A percentile compares a stretch with the other conserved stretches of the same genome.
phyloP scores from a whole-genome alignment of 768 basidiomycete species.

The Boletales sp. region DNA sequence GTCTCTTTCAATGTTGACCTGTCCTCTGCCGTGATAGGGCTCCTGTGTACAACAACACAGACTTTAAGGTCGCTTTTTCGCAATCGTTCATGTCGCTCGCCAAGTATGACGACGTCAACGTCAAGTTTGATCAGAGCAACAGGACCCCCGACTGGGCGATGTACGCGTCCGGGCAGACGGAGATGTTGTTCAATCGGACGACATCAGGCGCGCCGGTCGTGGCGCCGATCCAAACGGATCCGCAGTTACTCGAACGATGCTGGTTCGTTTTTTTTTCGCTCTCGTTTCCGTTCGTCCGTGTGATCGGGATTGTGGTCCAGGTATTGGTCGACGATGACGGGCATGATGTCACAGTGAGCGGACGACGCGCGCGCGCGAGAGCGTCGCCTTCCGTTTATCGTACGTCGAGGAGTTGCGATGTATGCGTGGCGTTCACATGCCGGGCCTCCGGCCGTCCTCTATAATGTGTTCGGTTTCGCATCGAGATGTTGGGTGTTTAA shows the following conservation, averaged over 20 bases:
- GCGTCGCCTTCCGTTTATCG: too few relatives aligned
- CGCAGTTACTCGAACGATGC: slow-evolving; percentile 2
- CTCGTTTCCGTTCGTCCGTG: neutral
- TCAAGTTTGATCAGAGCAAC: slow-evolving; percentile 9
- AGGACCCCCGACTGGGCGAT: slow-evolving; percentile 15
- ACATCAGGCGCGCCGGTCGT: slow-evolving; percentile 2
- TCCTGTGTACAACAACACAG: slow-evolving; percentile 22
- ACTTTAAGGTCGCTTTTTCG: slow-evolving; percentile 27
- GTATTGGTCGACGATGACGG: slow-evolving; percentile 14
- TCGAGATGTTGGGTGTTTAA: too few relatives aligned
- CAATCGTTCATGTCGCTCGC: slow-evolving; percentile 24
- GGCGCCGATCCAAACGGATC: slow-evolving; percentile 1
- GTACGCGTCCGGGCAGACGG: slow-evolving; percentile 1
- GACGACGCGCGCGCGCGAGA: too few relatives aligned
- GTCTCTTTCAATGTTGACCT: too few relatives aligned
- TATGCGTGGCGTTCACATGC: too few relatives aligned
- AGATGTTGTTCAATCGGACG: slow-evolving; percentile 17
- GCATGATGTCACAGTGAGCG: slow-evolving; percentile 6
- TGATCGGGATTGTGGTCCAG: neutral
- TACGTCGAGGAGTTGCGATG: too few relatives aligned
- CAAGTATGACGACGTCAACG: slow-evolving; percentile 21
- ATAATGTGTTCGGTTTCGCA: too few relatives aligned
- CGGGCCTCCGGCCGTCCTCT: too few relatives aligned
- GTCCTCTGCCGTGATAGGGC: neutral
- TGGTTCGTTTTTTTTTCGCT: slow-evolving; percentile 2